Conservation (phyloP, 257 asterid species). For the Nicotiana noctiflora region DNA sequence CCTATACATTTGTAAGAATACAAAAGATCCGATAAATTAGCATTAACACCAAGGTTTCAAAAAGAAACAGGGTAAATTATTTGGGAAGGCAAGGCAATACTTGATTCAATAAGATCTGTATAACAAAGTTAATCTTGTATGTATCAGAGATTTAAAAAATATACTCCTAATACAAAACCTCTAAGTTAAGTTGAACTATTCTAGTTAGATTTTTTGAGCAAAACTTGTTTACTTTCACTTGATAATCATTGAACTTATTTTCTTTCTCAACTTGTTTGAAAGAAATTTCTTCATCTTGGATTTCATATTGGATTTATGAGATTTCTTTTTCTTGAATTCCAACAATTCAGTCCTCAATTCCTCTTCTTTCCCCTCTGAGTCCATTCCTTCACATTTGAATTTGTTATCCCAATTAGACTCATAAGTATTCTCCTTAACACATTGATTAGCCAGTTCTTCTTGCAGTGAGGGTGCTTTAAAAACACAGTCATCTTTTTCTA, state of each 20-base stretch:
- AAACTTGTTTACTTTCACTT: slow-evolving; percentile 17
- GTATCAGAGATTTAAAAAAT: slow-evolving; percentile 13
- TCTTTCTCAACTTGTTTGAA: slow-evolving; percentile 35
- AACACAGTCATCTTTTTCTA: neutral
- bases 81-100: neutral
- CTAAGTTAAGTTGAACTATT: slow-evolving; percentile 1
- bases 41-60: no score
- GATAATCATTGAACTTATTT: slow-evolving; percentile 8
- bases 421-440: slow-evolving; percentile 16
- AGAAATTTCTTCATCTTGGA: slow-evolving; percentile 50
- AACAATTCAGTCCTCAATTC: slow-evolving; percentile 4
- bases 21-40: no score
- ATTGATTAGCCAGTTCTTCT: slow-evolving; percentile 17
- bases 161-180: slow-evolving; percentile 19
- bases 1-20: no score
- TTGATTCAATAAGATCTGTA: neutral
- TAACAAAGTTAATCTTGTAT: neutral
- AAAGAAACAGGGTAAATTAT: no score
- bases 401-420: slow-evolving; percentile 7
- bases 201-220: slow-evolving; percentile 11
- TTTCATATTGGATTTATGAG: slow-evolving; percentile 36
- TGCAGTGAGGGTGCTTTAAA: neutral
- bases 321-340: slow-evolving; percentile 28
- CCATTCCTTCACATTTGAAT: slow-evolving; percentile 14
- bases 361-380: slow-evolving; percentile 23